Conservation (phyloP, 495 filamentous ascomycete genomes). For the Aspergillus kassunensis region DNA sequence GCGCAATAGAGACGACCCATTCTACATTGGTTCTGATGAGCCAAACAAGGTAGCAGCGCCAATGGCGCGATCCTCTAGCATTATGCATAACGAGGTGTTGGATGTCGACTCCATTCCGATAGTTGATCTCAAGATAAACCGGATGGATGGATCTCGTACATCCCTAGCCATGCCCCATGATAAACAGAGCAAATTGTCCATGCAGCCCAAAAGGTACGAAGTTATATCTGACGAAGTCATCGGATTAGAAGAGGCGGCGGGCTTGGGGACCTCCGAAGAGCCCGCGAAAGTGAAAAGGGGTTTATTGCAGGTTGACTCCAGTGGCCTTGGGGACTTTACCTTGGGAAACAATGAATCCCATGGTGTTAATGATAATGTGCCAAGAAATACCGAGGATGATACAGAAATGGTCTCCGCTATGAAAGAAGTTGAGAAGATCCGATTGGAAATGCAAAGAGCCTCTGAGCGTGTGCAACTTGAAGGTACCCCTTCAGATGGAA, state of each 20-base stretch:
- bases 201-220: constrained; percentile 48
- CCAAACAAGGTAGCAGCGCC: constrained; percentile 54
- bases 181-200: constrained; percentile 19
- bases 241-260: constrained; percentile 29
- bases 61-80: no score
- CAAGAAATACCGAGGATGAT: constrained; percentile 56
- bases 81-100: constrained; percentile 65
- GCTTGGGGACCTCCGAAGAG: constrained; percentile 24
- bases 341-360: constrained; percentile 36
- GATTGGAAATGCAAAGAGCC: constrained; percentile 87
- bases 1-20: constrained; percentile 87
- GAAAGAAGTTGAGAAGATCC: constrained; percentile 76
- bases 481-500: constrained; percentile 66
- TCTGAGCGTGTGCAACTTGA: constrained; percentile 75
- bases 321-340: constrained; percentile 62
- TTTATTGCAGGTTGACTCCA: constrained; percentile 81
- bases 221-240: constrained; percentile 59
- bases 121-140: constrained; percentile 77
- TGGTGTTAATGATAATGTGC: background rate
- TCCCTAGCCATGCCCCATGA: constrained; percentile 11
- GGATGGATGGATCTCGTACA: constrained; percentile 23
- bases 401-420: constrained; percentile 80
- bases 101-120: constrained; percentile 95
- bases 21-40: constrained; percentile 71
- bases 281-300: constrained; percentile 45